Base-by-base conservation (phyloP, 768 basidiomycete species). In the Candolleomyces aberdarensis region DNA sequence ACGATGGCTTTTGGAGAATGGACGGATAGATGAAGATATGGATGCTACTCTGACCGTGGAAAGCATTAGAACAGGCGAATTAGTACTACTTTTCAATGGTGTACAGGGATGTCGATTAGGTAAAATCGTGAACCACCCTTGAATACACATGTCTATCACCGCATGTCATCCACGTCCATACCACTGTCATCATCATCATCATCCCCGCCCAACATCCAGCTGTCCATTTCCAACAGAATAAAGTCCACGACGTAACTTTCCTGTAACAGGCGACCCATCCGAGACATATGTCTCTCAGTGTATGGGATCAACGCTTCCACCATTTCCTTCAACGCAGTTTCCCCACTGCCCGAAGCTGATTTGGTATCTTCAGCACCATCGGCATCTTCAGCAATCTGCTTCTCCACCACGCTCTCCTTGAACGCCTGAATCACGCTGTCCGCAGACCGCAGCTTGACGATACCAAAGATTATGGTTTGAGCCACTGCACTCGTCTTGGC, bases 221-320 rank as follows among this genome's bases (percentile, higher is more conserved):
- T 88, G 68, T 93, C 92, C 92, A 94, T 94, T 78, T 94, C 92
- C 15, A 83, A 84, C 32, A 94, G 76, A 59, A 94, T 79, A 64
- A 91, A 96, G 71, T 99, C 97, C 58, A 99, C 85, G 63, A 97
- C 87, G 68, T 94, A 98, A 71, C 94, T 97, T 69, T 98, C 97
- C 76, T 97, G 93, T 36, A 97, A 84, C 58, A 97, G 75, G 69
- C 86, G 84, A 61, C 96, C 93, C 72, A 95, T 83, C 65, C 96
- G 80, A 41, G 87, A 76, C 47, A 96, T 83, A 76, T 99, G 97
- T 56, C 97, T 83, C 71, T 96, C 94, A 9, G 96, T 96, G 70
- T 98, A 99, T 11, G 97, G 95, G 55, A 98, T 85, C 58, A 98
- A 76, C 4, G 86, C 89, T 50, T 95, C 92, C 11, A 98, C 74